Conservation (phyloP, 495 filamentous ascomycete species). For the Penicillium cataractarum region DNA sequence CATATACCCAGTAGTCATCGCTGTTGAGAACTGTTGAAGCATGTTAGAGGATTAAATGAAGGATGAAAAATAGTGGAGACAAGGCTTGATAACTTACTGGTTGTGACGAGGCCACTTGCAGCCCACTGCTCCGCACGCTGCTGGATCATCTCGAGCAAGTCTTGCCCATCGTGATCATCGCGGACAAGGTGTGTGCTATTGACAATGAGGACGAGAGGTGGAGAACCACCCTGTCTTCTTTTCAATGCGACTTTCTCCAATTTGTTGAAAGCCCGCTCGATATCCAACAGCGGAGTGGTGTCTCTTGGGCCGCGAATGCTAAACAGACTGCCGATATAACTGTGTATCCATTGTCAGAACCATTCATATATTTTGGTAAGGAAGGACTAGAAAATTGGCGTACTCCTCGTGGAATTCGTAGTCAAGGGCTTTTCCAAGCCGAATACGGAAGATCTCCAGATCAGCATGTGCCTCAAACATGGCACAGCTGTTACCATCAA, state of each 20-base stretch:
- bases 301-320: conserved; percentile 92
- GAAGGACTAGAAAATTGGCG: conserved; percentile 2
- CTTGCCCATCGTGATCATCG: conserved; percentile 87
- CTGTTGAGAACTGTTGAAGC: conserved; percentile 72
- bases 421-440: conserved; percentile 90
- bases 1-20: conserved; percentile 98
- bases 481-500: conserved; percentile 80
- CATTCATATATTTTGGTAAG: neutral
- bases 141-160: conserved; percentile 91
- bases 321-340: conserved; percentile 95
- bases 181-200: conserved; percentile 88
- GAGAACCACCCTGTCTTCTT: conserved; percentile 58
- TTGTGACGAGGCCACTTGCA: conserved; percentile 81
- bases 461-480: conserved; percentile 97
- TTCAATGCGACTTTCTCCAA: conserved; percentile 88
- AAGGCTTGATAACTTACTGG: conserved; percentile 43
- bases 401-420: conserved; percentile 82
- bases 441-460: conserved; percentile 89
- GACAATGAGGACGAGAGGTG: conserved; percentile 82
- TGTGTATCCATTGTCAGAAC: conserved; percentile 47
- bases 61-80: neutral
- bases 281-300: conserved; percentile 86
- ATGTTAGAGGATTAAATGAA: neutral
- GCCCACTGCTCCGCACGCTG: conserved; percentile 97
- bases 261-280: conserved; percentile 96